These are phyloP conservation scores for Amauroascus niger DNA, from an alignment of 2,329 filamentous ascomycete species.

Conservation along the genomic window DNA sequence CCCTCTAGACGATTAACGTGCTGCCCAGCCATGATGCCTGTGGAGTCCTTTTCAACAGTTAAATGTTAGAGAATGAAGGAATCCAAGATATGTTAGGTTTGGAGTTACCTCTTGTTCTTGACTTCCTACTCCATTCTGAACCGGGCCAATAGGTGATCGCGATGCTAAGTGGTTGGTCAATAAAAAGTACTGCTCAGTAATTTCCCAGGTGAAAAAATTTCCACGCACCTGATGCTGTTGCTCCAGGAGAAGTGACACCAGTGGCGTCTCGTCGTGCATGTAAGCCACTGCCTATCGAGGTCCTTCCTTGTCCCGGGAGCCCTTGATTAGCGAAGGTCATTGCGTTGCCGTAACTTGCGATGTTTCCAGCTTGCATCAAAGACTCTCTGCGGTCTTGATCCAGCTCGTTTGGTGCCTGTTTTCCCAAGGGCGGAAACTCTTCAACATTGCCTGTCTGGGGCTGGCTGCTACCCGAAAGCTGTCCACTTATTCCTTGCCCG, in stretches of 20 bases:
- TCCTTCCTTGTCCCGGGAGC: conserved; percentile 28
- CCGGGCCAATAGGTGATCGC: conserved; percentile 37
- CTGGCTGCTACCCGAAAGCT: conserved; percentile 42
- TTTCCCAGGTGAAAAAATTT: conserved; percentile 10
- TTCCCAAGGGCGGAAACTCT: conserved; percentile 52
- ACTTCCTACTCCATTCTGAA: conserved; percentile 34
- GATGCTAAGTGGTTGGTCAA: conserved; percentile 22
- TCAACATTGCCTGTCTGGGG: conserved; percentile 50
- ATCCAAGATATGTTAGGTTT: not conserved
- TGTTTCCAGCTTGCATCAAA: conserved; percentile 37
- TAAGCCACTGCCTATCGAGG: conserved; percentile 24
- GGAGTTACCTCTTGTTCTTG: conserved; percentile 35
- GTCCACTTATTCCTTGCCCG: conserved; percentile 45
- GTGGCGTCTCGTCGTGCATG: conserved; percentile 31
- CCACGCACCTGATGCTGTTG: conserved; percentile 25
- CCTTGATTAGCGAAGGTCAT: conserved; percentile 38
- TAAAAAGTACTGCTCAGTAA: conserved; percentile 9
- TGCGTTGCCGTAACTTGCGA: conserved; percentile 33
- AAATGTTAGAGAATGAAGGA: conserved; percentile 4
- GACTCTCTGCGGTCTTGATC: conserved; percentile 15
- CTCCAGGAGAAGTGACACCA: conserved; percentile 31
- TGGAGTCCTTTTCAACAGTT: conserved; percentile 27
- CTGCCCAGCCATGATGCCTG: conserved; percentile 23
- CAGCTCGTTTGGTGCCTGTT: conserved; percentile 27
- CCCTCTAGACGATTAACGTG: conserved; percentile 22